These are phyloP conservation scores for Sclerotinia trifoliorum DNA, from an alignment of 2,329 filamentous ascomycete genomes.

Conservation along the genomic window DNA sequence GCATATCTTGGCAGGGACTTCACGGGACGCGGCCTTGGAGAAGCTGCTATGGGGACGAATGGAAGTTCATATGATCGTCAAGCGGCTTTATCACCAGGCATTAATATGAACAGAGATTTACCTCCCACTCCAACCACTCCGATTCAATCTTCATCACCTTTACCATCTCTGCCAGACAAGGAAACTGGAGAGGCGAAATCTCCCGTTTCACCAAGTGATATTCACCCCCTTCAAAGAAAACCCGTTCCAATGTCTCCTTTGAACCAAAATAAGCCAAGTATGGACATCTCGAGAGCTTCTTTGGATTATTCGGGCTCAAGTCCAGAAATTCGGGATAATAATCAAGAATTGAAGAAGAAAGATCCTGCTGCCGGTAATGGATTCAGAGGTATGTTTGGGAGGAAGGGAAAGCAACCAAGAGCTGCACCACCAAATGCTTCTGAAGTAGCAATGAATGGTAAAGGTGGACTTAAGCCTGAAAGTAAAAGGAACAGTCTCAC, in stretches of 20 bases:
- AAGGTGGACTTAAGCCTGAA: constrained; percentile 38
- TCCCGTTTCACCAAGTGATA: constrained; percentile 28
- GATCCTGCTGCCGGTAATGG: constrained; percentile 43
- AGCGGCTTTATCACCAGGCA: constrained; percentile 27
- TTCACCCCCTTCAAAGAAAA: constrained; percentile 28
- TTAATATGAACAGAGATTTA: constrained; percentile 32
- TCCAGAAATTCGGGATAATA: constrained; percentile 47
- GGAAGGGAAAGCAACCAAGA: constrained; percentile 46
- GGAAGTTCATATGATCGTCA: constrained; percentile 34
- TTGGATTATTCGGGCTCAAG: constrained; percentile 38
- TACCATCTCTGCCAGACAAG: constrained; percentile 25
- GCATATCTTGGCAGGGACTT: constrained; percentile 77
- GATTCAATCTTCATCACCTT: constrained; percentile 24
- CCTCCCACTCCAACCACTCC: constrained; percentile 44
- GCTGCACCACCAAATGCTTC: constrained; percentile 23
- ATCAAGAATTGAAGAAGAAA: constrained; percentile 57
- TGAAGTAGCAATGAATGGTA: constrained; percentile 36
- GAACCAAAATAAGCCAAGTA: constrained; percentile 27
- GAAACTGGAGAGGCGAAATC: constrained; percentile 42
- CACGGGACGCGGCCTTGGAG: constrained; percentile 64
- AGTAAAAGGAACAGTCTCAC: constrained; percentile 35
- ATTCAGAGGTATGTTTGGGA: constrained; percentile 64
- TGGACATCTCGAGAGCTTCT: constrained; percentile 32
- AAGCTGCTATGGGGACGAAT: constrained; percentile 48
- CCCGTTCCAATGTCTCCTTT: constrained; percentile 26